A percentile compares a stretch with the other conserved stretches of the same genome.
These are phyloP conservation scores for Russula earlei DNA, from an alignment of 768 basidiomycete genomes.

Conservation along the genomic window DNA sequence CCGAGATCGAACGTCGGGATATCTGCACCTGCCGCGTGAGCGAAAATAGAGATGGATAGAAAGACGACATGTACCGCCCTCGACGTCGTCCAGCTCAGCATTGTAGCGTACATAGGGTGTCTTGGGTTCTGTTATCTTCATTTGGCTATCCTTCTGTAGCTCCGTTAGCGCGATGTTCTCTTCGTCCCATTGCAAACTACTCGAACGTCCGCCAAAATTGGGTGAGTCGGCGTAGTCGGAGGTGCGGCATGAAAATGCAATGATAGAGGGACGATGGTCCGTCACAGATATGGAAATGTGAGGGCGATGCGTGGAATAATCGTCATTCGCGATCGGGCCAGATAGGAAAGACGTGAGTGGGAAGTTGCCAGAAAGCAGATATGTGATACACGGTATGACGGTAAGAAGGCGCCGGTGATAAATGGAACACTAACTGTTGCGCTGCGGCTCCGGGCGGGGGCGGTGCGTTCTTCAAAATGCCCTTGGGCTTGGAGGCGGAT, in stretches of 20 bases:
- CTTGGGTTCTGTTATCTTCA: slow-evolving; percentile 99
- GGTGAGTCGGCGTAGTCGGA: neutral
- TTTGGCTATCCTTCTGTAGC: slow-evolving; percentile 88
- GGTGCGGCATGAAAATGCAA: neutral
- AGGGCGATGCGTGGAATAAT: neutral
- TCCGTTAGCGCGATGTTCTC: slow-evolving; percentile 88
- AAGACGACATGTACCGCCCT: slow-evolving; percentile 54
- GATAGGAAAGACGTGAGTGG: slow-evolving; percentile 13
- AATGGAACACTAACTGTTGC: slow-evolving; percentile 38
- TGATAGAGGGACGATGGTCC: neutral
- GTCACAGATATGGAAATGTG: neutral
- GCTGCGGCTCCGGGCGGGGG: slow-evolving; percentile 32
- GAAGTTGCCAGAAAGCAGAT: neutral
- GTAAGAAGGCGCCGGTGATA: neutral
- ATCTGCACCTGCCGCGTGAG: slow-evolving; percentile 36
- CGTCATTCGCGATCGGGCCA: neutral
- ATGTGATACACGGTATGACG: slow-evolving; percentile 9
- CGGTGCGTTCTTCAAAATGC: slow-evolving; percentile 79
- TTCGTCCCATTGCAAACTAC: slow-evolving; percentile 90
- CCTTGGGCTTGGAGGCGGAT: slow-evolving; percentile 64
- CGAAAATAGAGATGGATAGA: neutral
- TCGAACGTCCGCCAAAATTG: slow-evolving; percentile 11
- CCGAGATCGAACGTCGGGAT: slow-evolving; percentile 71
- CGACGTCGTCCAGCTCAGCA: slow-evolving; percentile 73
- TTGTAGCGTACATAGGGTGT: slow-evolving; percentile 93